Conservation (phyloP, 2,329 filamentous ascomycete genomes). For the Gyromitra esculenta region DNA sequence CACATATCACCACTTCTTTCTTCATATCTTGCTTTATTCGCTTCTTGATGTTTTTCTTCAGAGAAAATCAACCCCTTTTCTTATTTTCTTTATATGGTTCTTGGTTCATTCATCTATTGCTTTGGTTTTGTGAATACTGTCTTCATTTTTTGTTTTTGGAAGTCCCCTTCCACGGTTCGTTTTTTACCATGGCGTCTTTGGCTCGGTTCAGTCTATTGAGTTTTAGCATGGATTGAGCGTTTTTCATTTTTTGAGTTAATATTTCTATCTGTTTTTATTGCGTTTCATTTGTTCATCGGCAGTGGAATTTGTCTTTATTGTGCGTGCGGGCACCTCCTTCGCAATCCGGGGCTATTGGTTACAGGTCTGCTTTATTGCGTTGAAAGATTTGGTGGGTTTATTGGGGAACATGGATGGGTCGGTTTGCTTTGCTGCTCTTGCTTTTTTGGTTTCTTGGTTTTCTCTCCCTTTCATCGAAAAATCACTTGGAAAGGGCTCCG, state of each 20-base stretch:
- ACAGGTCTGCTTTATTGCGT: slow-evolving; percentile 60
- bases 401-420: slow-evolving; percentile 59
- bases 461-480: slow-evolving; percentile 54
- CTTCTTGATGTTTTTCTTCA: slow-evolving; percentile 56
- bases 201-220: slow-evolving; percentile 53
- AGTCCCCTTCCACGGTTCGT: slow-evolving; percentile 43
- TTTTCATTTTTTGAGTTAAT: slow-evolving; percentile 57
- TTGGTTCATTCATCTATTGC: slow-evolving; percentile 29
- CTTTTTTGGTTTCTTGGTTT: slow-evolving; percentile 56
- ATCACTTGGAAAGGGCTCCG: slow-evolving; percentile 45
- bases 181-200: slow-evolving; percentile 52
- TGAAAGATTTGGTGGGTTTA: slow-evolving; percentile 56
- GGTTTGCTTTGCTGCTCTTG: slow-evolving; percentile 58
- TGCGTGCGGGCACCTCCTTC: slow-evolving; percentile 59
- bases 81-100: slow-evolving; percentile 59
- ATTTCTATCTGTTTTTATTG: slow-evolving; percentile 61
- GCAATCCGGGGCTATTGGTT: slow-evolving; percentile 59
- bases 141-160: slow-evolving; percentile 34
- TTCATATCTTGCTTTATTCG: slow-evolving; percentile 57
- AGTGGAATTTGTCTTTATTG: slow-evolving; percentile 55
- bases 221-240: slow-evolving; percentile 54
- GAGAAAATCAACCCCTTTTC: slow-evolving; percentile 62
- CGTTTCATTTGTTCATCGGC: slow-evolving; percentile 62
- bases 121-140: slow-evolving; percentile 48
- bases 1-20: slow-evolving; percentile 57